These are phyloP conservation scores for Fusarium newnesense DNA, from an alignment of 2,329 filamentous ascomycete genomes.

Conservation along the genomic window DNA sequence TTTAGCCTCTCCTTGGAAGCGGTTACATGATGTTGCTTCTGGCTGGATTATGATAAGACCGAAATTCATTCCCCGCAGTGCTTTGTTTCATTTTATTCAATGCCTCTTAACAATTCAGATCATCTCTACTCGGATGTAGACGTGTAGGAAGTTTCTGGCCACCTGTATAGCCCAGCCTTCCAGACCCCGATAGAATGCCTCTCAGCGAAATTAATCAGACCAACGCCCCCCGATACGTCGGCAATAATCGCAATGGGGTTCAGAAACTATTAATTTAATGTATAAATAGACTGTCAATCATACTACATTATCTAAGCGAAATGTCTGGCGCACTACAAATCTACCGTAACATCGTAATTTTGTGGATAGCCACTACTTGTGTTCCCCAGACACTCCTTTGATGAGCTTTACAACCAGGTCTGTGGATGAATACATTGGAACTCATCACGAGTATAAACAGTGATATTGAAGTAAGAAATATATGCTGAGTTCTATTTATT, in stretches of 20 bases:
- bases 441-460: background rate
- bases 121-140: background rate
- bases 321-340: background rate
- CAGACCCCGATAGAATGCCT: background rate
- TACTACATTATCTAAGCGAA: background rate
- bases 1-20: background rate
- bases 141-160: background rate
- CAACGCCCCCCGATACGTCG: background rate
- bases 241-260: background rate
- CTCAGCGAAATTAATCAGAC: background rate
- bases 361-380: background rate
- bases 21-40: background rate
- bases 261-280: background rate
- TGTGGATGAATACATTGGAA: too few species aligned
- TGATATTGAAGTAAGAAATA: background rate
- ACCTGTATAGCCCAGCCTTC: background rate
- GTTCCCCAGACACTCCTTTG: background rate
- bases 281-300: background rate
- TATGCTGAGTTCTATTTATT: background rate
- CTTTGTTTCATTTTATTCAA: background rate
- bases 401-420: background rate
- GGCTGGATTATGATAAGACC: background rate
- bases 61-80: accelerated
- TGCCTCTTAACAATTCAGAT: accelerated
- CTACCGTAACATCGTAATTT: background rate